Evolutionary conservation across 1,284 basidiomycete species (phyloP).

Genomic region (Boletus hoseneyae): DNA sequence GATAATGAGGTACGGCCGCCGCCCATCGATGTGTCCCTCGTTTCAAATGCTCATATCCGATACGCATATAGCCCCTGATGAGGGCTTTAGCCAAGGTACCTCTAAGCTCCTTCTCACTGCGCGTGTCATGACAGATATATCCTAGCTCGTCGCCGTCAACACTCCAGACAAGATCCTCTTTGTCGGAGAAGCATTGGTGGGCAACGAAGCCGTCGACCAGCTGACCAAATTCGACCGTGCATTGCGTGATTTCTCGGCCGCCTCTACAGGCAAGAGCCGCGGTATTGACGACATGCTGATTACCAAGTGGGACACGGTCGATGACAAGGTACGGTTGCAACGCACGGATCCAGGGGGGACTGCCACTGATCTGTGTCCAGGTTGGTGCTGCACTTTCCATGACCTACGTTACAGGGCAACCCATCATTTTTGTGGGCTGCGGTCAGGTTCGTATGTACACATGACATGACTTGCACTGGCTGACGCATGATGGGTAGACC

Average conservation of each 20-base stretch:
- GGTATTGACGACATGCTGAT: slow-evolving; percentile 97
- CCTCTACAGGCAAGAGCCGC: slow-evolving; percentile 64
- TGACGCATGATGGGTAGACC: slow-evolving; percentile 53
- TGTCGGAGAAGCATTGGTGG: slow-evolving; percentile 93
- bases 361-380: slow-evolving; percentile 37
- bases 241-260: slow-evolving; percentile 82
- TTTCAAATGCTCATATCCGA: background rate
- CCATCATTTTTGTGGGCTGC: slow-evolving; percentile 94
- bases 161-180: slow-evolving; percentile 95
- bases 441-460: slow-evolving; percentile 68
- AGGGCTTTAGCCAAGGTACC: slow-evolving; percentile 91
- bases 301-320: slow-evolving; percentile 97
- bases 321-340: slow-evolving; percentile 66
- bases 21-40: background rate
- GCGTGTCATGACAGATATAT: slow-evolving; percentile 5
- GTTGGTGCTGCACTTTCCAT: slow-evolving; percentile 95
- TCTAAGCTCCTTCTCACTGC: slow-evolving; percentile 4
- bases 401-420: slow-evolving; percentile 97
- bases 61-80: slow-evolving; percentile 74
- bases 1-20: slow-evolving; percentile 81
- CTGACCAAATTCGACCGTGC: slow-evolving; percentile 92
- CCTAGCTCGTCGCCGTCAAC: slow-evolving; percentile 83
- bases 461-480: slow-evolving; percentile 8
- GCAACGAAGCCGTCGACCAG: slow-evolving; percentile 96
- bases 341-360: background rate